phyloP scores from a whole-genome alignment of 2,329 filamentous ascomycete species.

The Celoporthe dispersa region DNA sequence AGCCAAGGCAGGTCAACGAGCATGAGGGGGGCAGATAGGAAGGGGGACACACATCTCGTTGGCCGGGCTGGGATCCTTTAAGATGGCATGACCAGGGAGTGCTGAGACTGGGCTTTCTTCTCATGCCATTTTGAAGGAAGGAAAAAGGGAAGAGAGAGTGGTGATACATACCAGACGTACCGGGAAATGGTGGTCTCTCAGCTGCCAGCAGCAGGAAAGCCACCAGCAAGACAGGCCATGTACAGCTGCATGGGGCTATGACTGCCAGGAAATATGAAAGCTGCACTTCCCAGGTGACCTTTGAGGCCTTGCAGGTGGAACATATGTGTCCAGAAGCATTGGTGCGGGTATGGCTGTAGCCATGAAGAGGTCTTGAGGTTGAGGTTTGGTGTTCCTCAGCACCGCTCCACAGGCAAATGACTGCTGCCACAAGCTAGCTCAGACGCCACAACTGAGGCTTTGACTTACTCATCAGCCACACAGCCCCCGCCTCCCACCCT shows the following conservation, averaged over 20 bases:
- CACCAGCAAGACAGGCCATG: conserved; percentile 18
- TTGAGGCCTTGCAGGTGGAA: conserved; percentile 26
- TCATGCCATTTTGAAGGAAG: background rate
- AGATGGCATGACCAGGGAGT: conserved; percentile 13
- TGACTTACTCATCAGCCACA: background rate
- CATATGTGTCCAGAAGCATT: conserved; percentile 18
- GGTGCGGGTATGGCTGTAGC: conserved; percentile 25
- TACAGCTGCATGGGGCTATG: conserved; percentile 18
- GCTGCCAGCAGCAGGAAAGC: conserved; percentile 19
- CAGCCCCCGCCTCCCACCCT: too few relatives aligned
- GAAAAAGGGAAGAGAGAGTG: background rate
- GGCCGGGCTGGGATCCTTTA: background rate
- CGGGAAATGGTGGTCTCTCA: conserved; percentile 8
- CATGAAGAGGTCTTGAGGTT: conserved; percentile 20
- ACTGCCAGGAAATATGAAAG: conserved; percentile 14
- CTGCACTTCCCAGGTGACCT: conserved; percentile 12
- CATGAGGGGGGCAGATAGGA: background rate
- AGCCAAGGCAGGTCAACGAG: background rate
- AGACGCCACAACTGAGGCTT: conserved; percentile 4
- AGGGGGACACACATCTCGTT: background rate
- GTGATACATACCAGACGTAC: conserved; percentile 24
- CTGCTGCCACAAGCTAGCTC: background rate
- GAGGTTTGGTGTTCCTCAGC: conserved; percentile 16
- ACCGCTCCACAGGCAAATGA: conserved; percentile 11
- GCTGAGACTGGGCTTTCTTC: background rate